Evolutionary conservation across 2,329 filamentous ascomycete species (phyloP).

Genomic region (Fusarium sublunatum): DNA sequence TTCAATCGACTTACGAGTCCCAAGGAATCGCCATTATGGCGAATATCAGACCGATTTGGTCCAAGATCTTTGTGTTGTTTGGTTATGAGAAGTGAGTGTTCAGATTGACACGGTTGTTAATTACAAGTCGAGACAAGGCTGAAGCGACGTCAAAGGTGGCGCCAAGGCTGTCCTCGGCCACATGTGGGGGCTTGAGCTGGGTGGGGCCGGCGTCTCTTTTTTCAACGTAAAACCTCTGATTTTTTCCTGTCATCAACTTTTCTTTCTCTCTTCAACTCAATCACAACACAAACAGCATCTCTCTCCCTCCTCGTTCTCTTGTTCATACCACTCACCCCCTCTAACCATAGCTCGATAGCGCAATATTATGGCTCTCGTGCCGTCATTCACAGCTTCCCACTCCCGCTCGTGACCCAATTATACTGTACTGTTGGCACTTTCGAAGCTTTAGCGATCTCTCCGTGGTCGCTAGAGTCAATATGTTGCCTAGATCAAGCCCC

Average conservation of each 20-base stretch:
- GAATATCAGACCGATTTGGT: slow-evolving; percentile 1
- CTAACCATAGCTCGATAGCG: slow-evolving; percentile 30
- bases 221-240: slow-evolving; percentile 28
- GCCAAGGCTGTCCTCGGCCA: slow-evolving; percentile 22
- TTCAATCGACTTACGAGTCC: slow-evolving; percentile 42
- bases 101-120: slow-evolving; percentile 33
- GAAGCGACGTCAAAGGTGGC: slow-evolving; percentile 39
- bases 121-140: slow-evolving; percentile 31
- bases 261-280: slow-evolving; percentile 30
- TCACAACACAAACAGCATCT: not conserved
- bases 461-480: slow-evolving; percentile 88
- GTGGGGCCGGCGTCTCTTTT: slow-evolving; percentile 37
- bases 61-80: not conserved
- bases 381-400: slow-evolving; percentile 9
- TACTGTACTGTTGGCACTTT: slow-evolving; percentile 73
- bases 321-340: not conserved
- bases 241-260: slow-evolving; percentile 20
- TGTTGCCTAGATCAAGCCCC: slow-evolving; percentile 81
- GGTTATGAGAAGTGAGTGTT: slow-evolving; percentile 4
- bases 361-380: slow-evolving; percentile 22
- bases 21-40: slow-evolving; percentile 46
- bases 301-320: not conserved
- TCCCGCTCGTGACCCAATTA: slow-evolving; percentile 27
- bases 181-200: slow-evolving; percentile 14
- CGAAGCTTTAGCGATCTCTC: slow-evolving; percentile 85